These are phyloP conservation scores for Perilla frutescens DNA, from an alignment of 257 asterid species.

Conservation along the genomic window DNA sequence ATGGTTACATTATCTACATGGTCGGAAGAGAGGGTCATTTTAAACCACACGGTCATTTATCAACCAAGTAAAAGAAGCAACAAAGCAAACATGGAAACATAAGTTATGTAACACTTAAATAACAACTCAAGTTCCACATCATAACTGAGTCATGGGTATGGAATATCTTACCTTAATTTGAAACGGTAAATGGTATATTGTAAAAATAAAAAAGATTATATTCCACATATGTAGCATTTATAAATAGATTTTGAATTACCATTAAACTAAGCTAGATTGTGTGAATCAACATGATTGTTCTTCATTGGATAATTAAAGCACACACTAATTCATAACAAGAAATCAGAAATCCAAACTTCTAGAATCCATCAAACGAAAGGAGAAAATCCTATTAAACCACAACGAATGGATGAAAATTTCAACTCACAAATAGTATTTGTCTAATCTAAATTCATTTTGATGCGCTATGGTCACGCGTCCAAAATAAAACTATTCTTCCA, in stretches of 20 bases:
- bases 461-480: too few species aligned
- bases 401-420: too few species aligned
- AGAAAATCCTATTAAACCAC: too few species aligned
- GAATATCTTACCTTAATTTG: not conserved
- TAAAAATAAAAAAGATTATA: not conserved
- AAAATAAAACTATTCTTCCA: too few species aligned
- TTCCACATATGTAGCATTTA: not conserved
- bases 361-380: too few species aligned
- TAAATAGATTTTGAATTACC: not conserved
- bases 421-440: too few species aligned
- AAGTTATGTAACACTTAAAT: not conserved
- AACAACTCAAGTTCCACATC: not conserved
- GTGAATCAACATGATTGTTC: not conserved
- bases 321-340: not conserved
- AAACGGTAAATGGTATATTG: not conserved
- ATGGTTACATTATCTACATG: too few species aligned
- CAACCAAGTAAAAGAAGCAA: conserved; percentile 1
- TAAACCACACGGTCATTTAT: not conserved
- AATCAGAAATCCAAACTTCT: not conserved
- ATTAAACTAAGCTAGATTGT: conserved; percentile 1
- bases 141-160: not conserved
- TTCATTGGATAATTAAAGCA: not conserved
- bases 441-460: too few species aligned
- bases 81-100: not conserved
- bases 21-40: too few species aligned